Base-by-base conservation (phyloP, 805 yeast genomes). In the Myxozyma mucilagina region DNA sequence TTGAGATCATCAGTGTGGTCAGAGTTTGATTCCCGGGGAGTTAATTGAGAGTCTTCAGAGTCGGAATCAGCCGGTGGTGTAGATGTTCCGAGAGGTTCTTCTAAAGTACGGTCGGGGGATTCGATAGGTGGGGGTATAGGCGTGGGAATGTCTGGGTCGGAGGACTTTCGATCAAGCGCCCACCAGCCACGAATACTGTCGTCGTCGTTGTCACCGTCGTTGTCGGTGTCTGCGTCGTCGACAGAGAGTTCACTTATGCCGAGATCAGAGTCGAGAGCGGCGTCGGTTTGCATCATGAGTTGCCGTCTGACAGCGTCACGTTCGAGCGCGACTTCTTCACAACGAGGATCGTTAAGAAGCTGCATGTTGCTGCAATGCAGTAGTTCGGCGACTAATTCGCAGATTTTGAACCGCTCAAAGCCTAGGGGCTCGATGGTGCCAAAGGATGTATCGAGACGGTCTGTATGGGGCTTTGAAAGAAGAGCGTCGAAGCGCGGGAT, bases 331-430 rank as follows among this genome's bases (percentile, higher is more conserved):
- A 90, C 80, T 35, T 79, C 79, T 73, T 89, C 86, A 57, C 92
- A 90, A 55, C 80, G 80, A 44, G 82, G 84, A 49, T 92, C 90
- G 72, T 93, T 94, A 67, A 94, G 80, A 18, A 91, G 79, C 0
- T 87, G 90, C 98, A 94, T 94, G 75, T 94, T 94, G n/a, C 97
- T 90, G 72, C 99, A 94, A 74, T 94, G 99, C 59, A 94, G 79
- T 44, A 94, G 79, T 71, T 94, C 99, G 0, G 99, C 99, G 52
- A 94, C 84, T 55, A 94, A 78, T 75, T 94, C 99, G 63, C 96
- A 86, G 29, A 94, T 83, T 71, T 91, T 89, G 75, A 94, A 92
- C 65, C 92, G 81, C 69, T 92, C 96, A 73, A 93, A 90, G 0
- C 99, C 99, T 24, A 94, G 76, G 1, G 94, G 91, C 69, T 84